These are phyloP conservation scores for Prillingera fragicola DNA, from an alignment of 1,284 basidiomycete genomes.

Conservation along the genomic window DNA sequence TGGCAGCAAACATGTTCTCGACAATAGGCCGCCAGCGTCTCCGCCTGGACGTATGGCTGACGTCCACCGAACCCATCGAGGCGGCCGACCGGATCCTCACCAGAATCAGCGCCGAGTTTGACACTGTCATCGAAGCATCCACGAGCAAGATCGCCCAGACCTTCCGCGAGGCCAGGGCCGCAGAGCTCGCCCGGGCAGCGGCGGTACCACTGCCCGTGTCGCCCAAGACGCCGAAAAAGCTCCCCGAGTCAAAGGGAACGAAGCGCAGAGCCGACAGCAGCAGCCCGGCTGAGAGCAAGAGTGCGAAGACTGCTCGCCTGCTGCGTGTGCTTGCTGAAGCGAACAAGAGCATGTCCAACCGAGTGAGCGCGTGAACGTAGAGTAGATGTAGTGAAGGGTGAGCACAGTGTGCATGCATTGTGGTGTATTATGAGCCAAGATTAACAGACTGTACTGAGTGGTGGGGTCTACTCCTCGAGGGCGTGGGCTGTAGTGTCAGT, in stretches of 20 bases:
- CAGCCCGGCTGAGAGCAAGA: slow-evolving; percentile 20
- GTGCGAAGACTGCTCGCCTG: slow-evolving; percentile 27
- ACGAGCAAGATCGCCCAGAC: neutral
- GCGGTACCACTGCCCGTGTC: neutral
- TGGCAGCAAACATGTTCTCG: slow-evolving; percentile 21
- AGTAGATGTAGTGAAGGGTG: neutral
- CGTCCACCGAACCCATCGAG: neutral
- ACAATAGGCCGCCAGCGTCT: slow-evolving; percentile 1
- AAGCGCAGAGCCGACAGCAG: slow-evolving; percentile 7
- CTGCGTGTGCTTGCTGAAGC: slow-evolving; percentile 23
- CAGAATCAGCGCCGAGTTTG: slow-evolving; percentile 1
- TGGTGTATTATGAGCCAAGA: neutral
- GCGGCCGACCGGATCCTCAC: neutral
- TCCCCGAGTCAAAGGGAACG: slow-evolving; percentile 8
- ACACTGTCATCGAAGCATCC: neutral
- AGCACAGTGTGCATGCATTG: neutral
- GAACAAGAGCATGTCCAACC: slow-evolving; percentile 7
- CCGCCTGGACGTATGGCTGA: slow-evolving; percentile 13
- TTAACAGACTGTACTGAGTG: too few species aligned
- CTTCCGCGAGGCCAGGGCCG: neutral
- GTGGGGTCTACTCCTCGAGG: slow-evolving; percentile 3
- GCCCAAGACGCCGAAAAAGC: neutral
- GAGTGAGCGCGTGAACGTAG: neutral
- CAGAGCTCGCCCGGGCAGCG: neutral
- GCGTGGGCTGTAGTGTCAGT: slow-evolving; percentile 6